These are phyloP conservation scores for Oemleria cerasiformis DNA, from an alignment of 306 rosid genomes.

Conservation along the genomic window DNA sequence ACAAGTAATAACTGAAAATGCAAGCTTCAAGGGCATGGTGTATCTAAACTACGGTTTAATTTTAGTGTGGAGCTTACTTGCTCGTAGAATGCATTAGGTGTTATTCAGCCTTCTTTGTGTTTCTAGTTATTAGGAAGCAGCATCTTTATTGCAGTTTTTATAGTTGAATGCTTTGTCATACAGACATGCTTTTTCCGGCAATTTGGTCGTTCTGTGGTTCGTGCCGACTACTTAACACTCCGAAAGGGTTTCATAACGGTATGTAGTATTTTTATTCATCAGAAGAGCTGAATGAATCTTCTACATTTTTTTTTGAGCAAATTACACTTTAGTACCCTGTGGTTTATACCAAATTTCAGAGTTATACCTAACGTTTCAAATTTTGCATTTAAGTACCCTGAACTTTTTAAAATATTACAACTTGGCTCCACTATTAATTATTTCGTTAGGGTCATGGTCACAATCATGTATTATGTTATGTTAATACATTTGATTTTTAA, in stretches of 20 bases:
- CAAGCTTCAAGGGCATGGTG: slow-evolving; percentile 2
- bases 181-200: slow-evolving; percentile 94
- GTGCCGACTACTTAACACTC: slow-evolving; percentile 81
- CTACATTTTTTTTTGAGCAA: neutral
- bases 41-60: neutral
- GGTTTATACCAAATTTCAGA: too few species aligned
- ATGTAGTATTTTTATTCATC: slow-evolving; percentile 16
- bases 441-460: too few species aligned
- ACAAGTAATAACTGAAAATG: too few species aligned
- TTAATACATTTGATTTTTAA: too few species aligned
- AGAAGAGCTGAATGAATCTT: slow-evolving; percentile 1
- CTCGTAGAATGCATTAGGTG: neutral
- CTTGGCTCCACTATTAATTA: too few species aligned
- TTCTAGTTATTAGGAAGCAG: neutral
- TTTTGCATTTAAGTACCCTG: too few species aligned
- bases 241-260: slow-evolving; percentile 96
- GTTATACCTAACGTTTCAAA: too few species aligned
- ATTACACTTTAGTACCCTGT: too few species aligned
- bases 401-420: too few species aligned
- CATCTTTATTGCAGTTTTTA: neutral
- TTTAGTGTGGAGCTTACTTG: neutral
- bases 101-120: neutral
- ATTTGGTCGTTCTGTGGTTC: slow-evolving; percentile 82
- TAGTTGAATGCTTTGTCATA: slow-evolving; percentile 19
- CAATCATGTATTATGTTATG: too few species aligned